Evolutionary conservation across 768 basidiomycete genomes (phyloP), one percentile per base, ranked within the genome.

Genomic region (Hericium coralloides): DNA sequence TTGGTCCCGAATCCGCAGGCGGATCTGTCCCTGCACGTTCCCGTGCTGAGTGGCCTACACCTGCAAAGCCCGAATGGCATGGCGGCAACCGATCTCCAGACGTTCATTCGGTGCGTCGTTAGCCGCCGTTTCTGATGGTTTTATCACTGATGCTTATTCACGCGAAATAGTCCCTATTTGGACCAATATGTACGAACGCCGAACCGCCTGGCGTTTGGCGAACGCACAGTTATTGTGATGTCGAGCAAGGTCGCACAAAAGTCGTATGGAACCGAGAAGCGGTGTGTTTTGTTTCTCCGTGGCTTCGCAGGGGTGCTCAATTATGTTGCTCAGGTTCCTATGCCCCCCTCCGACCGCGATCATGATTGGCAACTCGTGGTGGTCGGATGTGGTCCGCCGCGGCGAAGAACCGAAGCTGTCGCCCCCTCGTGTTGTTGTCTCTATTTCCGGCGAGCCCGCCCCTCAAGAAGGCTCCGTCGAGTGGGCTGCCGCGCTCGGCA

Each of bases 201-300:
- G 39, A 95, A 95, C 68, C 81, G 94, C 31, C 79, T 97, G 49
- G 89, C 88, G 1, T 88, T 88, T 64, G 95, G 95, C 52, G 95
- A 98, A 69, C 84, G 93, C 50, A 92, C 93, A 4, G 83, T 98
- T 59, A 89, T 98, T 59, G 89, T 98, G 64, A 94, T 97, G 90
- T 95, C 92, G n/a, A 92, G 89, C 68, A 93, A 89, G 67, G 94
- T 98, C 31, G 95, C 92, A 3, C 95, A 98, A 76, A 95, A 98
- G 68, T 93, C 91, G 9, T 98, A 98, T 68, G 95, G 94, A 38
- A 93, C 88, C 17, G 95, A 98, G 71, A 97, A 97, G 70, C 81
- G 95, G 88, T 89, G 59, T 49, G 77, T 62, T n/a, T 41, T 12
- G 12, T n/a, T 10, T 45, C 17, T 36, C 31, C 53, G 52, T 41